Evolutionary conservation across 495 filamentous ascomycete species (phyloP), one percentile per base, ranked within the genome.

Genomic region (Talaromyces adpressus): DNA sequence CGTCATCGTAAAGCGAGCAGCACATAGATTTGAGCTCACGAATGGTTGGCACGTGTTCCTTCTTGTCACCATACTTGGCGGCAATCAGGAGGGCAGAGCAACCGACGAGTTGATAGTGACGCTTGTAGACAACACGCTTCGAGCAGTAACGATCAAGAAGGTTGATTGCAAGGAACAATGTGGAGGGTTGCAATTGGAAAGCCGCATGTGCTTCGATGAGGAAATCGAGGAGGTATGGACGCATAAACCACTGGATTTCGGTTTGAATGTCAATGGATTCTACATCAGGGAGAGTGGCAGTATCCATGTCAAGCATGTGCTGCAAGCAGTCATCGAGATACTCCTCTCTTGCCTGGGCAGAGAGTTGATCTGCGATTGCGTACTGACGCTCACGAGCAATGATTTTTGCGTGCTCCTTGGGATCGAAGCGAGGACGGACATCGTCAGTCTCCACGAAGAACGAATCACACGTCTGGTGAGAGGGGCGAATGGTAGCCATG

Each of bases 231-330:
- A 99, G 87, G 73, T 97, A 99, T 0, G 94, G 93, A 67, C 94
- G 84, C 94, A 99, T 99, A 80, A 93, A 97, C 95, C 95, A 99
- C 72, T 97, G 91, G 62, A 99, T 98, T 79, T 99, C 94, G 54
- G 92, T 90, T 75, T 99, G 94, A 73, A 98, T 96, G 68, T 99
- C 94, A 73, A 99, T 99, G 18, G 93, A 91, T 68, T 92, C 92
- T 70, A 96, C 91, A 72, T 99, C 95, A 32, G 94, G 92, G 66
- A 97, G 79, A 36, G 95, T 98, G 73, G 92, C 87, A 67, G 85
- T 79, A 89, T 98, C 94, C 93, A 98, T 97, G 65, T 90, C 83
- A 72, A 92, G 85, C 90, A 97, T 95, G 74, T 98, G 93, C 69
- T 87, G 79, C 73, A 96, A 82, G 75, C 96, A 87, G 71, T 98